Evolutionary conservation across 768 basidiomycete species (phyloP).

Genomic region (Panaeolus papilionaceus): DNA sequence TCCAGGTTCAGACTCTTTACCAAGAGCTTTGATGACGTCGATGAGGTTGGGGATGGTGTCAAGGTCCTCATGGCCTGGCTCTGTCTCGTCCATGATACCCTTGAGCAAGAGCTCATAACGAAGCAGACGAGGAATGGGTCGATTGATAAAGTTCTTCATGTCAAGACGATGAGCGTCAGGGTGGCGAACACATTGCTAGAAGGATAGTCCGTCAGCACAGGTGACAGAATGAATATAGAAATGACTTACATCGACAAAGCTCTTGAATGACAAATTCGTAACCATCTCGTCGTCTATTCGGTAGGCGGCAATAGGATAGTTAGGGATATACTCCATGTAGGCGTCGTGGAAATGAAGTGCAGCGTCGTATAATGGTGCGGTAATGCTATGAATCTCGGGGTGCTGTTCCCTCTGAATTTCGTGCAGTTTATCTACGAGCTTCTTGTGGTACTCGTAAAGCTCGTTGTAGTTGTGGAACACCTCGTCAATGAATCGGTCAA

Average conservation of each 20-base stretch:
- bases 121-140: constrained; percentile 88
- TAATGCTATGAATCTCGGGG: constrained; percentile 78
- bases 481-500: constrained; percentile 82
- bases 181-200: constrained; percentile 59
- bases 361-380: constrained; percentile 85
- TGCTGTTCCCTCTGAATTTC: constrained; percentile 90
- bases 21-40: constrained; percentile 85
- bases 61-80: constrained; percentile 77
- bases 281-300: constrained; percentile 88
- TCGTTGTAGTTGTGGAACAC: constrained; percentile 90
- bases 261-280: constrained; percentile 79
- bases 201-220: constrained; percentile 3
- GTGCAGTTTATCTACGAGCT: constrained; percentile 80
- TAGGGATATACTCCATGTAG: constrained; percentile 93
- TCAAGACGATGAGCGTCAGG: constrained; percentile 83
- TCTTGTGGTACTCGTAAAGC: constrained; percentile 74
- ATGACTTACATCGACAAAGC: constrained; percentile 76
- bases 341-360: constrained; percentile 92
- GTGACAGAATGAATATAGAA: constrained; percentile 27
- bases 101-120: constrained; percentile 89
- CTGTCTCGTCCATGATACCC: constrained; percentile 78
- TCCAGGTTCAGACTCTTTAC: constrained; percentile 88
- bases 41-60: constrained; percentile 85
- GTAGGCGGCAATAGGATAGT: constrained; percentile 91
- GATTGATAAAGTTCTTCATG: constrained; percentile 92